Evolutionary conservation across 352 stramenopile genomes (phyloP).

Genomic region (Pythium sukuiense): DNA sequence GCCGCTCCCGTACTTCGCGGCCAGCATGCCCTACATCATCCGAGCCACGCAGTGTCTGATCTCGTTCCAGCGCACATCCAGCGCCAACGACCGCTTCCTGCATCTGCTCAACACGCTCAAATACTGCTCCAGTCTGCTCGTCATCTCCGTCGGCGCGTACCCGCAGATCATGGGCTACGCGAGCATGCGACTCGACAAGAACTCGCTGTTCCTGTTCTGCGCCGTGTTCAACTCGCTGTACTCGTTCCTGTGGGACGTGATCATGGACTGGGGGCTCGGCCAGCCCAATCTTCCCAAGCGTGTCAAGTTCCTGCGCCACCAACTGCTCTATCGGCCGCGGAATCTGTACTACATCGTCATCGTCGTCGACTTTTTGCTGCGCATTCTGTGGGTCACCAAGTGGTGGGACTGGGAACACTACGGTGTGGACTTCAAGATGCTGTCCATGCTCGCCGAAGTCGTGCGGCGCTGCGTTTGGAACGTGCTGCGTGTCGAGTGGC

Average conservation of each 20-base stretch:
- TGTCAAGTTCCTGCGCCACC: conserved; percentile 59
- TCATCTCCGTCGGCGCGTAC: conserved; percentile 77
- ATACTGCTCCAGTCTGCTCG: conserved; percentile 77
- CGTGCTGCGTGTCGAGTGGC: conserved; percentile 92
- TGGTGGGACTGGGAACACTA: conserved; percentile 80
- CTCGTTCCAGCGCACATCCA: conserved; percentile 72
- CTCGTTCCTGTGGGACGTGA: conserved; percentile 97
- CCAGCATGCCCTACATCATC: conserved; percentile 77
- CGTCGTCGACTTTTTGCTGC: conserved; percentile 89
- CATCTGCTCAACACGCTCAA: conserved; percentile 87
- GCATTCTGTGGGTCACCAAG: conserved; percentile 95
- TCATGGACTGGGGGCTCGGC: conserved; percentile 96
- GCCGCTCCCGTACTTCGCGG: conserved; percentile 67
- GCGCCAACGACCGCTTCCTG: conserved; percentile 72
- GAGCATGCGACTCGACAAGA: conserved; percentile 38
- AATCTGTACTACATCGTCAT: conserved; percentile 93
- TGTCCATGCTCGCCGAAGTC: conserved; percentile 91
- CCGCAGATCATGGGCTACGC: conserved; percentile 64
- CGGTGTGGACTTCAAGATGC: conserved; percentile 78
- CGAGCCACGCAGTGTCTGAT: conserved; percentile 80
- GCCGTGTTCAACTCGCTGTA: conserved; percentile 94
- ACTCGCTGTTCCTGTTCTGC: conserved; percentile 73
- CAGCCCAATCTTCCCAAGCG: conserved; percentile 52
- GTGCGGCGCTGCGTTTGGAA: conserved; percentile 93
- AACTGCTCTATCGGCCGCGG: conserved; percentile 57